These are phyloP conservation scores for Hypoxylon lenormandii DNA, from an alignment of 495 filamentous ascomycete genomes.

Conservation along the genomic window DNA sequence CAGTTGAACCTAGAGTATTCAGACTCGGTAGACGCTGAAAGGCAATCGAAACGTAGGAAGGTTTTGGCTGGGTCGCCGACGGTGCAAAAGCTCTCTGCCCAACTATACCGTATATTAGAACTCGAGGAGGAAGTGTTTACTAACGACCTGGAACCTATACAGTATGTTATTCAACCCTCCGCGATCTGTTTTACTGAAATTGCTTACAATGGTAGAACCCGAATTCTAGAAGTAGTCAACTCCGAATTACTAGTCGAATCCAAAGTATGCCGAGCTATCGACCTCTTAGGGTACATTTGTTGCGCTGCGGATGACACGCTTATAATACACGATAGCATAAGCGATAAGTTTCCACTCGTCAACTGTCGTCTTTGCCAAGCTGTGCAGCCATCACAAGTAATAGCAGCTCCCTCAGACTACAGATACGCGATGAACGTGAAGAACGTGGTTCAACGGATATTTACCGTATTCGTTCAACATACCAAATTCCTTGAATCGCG, in stretches of 20 bases:
- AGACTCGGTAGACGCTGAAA: slow-evolving; percentile 33
- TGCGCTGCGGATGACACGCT: slow-evolving; percentile 56
- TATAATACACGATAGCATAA: slow-evolving; percentile 18
- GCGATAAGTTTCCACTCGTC: slow-evolving; percentile 8
- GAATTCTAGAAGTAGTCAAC: background rate
- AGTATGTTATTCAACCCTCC: slow-evolving; percentile 47
- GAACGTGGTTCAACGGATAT: slow-evolving; percentile 58
- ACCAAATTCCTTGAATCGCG: slow-evolving; percentile 69
- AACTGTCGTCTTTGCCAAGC: slow-evolving; percentile 37
- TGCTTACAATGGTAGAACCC: slow-evolving; percentile 44
- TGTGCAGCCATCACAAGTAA: background rate
- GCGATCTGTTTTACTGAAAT: background rate
- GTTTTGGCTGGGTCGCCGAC: slow-evolving; percentile 28
- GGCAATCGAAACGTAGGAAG: slow-evolving; percentile 53
- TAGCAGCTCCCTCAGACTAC: slow-evolving; percentile 9
- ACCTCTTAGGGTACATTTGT: slow-evolving; percentile 51
- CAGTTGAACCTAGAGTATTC: slow-evolving; percentile 30
- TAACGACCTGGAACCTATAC: slow-evolving; percentile 37
- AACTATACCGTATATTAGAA: slow-evolving; percentile 44
- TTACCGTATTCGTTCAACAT: slow-evolving; percentile 68
- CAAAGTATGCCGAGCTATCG: slow-evolving; percentile 51
- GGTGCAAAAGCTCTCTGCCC: slow-evolving; percentile 31
- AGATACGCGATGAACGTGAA: slow-evolving; percentile 32
- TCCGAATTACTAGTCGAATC: slow-evolving; percentile 39
- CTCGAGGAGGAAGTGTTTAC: slow-evolving; percentile 24